Evolutionary conservation across 192 early-diverging fungal genomes (phyloP).

Genomic region (Gryganskiella cystojenkinii): DNA sequence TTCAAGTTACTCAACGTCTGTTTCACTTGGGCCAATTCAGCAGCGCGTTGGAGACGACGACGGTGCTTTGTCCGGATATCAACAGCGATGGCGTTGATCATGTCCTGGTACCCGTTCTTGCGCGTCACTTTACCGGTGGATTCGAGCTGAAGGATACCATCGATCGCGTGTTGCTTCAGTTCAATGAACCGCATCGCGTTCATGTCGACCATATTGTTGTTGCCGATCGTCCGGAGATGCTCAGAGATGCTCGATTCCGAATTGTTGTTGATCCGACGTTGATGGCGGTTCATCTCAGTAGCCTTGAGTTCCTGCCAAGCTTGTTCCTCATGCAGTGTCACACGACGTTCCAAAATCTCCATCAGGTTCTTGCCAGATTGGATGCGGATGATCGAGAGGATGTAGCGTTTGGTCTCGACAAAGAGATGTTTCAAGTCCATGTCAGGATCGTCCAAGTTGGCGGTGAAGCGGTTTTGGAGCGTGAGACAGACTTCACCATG

Average conservation of each 20-base stretch:
- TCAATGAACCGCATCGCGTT: slow-evolving; percentile 74
- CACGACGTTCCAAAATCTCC: slow-evolving; percentile 83
- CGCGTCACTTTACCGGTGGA: slow-evolving; percentile 73
- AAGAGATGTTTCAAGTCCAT: slow-evolving; percentile 75
- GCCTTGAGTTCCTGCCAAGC: slow-evolving; percentile 62
- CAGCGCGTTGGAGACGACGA: slow-evolving; percentile 77
- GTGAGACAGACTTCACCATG: slow-evolving; percentile 71
- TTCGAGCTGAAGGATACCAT: slow-evolving; percentile 87
- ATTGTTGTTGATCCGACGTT: slow-evolving; percentile 33
- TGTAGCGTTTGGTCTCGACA: slow-evolving; percentile 90
- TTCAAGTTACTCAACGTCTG: slow-evolving; percentile 86
- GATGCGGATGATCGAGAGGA: slow-evolving; percentile 86
- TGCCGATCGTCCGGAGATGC: neutral
- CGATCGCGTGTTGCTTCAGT: slow-evolving; percentile 84
- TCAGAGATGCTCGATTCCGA: slow-evolving; percentile 29
- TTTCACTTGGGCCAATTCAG: slow-evolving; percentile 79
- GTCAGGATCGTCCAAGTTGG: slow-evolving; percentile 59
- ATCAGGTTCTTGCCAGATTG: slow-evolving; percentile 85
- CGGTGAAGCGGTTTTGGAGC: slow-evolving; percentile 79
- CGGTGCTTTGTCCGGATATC: slow-evolving; percentile 95
- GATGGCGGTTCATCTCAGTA: slow-evolving; percentile 35
- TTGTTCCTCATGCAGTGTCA: slow-evolving; percentile 81
- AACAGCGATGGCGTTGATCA: slow-evolving; percentile 91
- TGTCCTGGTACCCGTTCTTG: slow-evolving; percentile 88
- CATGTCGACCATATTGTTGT: slow-evolving; percentile 60